Evolutionary conservation across 257 asterid species (phyloP).

Genomic region (Jaltomata sinuosa): DNA sequence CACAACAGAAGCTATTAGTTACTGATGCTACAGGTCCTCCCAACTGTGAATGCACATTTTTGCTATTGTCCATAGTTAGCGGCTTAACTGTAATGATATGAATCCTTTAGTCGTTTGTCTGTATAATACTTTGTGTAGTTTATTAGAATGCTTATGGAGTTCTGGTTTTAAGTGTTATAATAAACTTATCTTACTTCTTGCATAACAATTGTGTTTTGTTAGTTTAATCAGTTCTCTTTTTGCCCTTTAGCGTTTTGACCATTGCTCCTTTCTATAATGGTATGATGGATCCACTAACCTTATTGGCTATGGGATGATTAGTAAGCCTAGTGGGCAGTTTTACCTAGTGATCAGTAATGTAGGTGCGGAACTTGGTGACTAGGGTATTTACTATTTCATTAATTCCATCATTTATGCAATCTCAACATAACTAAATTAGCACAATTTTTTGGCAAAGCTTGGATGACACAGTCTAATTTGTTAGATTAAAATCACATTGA

Average conservation of each 20-base stretch:
- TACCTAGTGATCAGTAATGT: not conserved
- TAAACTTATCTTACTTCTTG: not conserved
- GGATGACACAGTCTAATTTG: not conserved
- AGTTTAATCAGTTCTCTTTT: not conserved
- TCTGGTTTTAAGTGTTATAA: conserved; percentile 17
- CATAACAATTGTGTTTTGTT: not conserved
- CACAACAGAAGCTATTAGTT: not conserved
- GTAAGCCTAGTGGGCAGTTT: not conserved
- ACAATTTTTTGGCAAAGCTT: not conserved
- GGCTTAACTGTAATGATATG: conserved; percentile 3
- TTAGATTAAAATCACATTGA: not conserved
- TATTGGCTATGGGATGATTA: not conserved
- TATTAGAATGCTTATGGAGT: conserved; percentile 21
- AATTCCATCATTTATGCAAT: not conserved
- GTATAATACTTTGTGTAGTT: conserved; percentile 27
- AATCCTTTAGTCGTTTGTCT: not conserved
- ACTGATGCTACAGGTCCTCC: not conserved
- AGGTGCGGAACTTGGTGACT: not conserved
- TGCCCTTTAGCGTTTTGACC: not conserved
- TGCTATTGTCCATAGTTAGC: conserved; percentile 7
- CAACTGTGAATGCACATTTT: conserved; percentile 13
- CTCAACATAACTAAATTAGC: not conserved
- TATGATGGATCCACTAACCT: not conserved
- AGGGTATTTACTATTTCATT: not conserved
- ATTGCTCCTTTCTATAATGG: not conserved